Base-by-base conservation (phyloP, 2,329 filamentous ascomycete genomes). In the Penicillium sp. region DNA sequence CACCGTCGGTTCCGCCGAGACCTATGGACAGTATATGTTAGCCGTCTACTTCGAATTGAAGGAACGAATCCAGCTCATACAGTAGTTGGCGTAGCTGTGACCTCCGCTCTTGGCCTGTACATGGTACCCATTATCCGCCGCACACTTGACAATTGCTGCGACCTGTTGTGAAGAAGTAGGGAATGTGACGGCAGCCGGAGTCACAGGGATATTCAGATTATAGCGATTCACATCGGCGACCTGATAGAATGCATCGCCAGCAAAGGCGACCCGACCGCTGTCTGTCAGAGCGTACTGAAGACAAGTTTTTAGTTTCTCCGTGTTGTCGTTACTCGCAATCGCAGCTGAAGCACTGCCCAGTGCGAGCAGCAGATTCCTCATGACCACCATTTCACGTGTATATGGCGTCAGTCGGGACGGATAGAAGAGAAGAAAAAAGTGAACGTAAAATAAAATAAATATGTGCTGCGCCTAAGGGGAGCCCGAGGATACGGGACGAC, bases 101-200 rank as follows among this genome's bases (percentile, higher is more conserved):
- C 81, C 81, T n/a, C 81, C 81, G 24, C 75, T 73, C 58, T 77
- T 79, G 2, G 80, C 71, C 40, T 80, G 79, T 4, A 84, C 77
- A 45, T 79, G 78, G 21, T 80, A 65, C 12, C 67, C 64, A 46
- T 66, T 58, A 29, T 73, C 60, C 1, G 65, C 63, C 0, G 78
- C 80, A 51, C 78, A 83, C 32, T 67, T 65, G 9, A 83, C 72
- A 5, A 79, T 75, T 4, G 67, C 71, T 8, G 75, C 67, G 21
- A 83, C 72, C 9, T 81, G 72, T n/a, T 69, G 56, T 3, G 69
- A 63, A 4, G 66, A 72, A 57, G 55, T 54, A 4, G 71, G 71
- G 30, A 66, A 62, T 4, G 65, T 66, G 9, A 73, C 55, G 2
- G 66, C 71, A 2, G 58, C 60, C 6, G 72, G 72, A 2, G 46